Percentiles rank a stretch among this genome's conserved stretches.
Conservation (phyloP, 1,284 basidiomycete species). For the Singerocomus inundabilis region DNA sequence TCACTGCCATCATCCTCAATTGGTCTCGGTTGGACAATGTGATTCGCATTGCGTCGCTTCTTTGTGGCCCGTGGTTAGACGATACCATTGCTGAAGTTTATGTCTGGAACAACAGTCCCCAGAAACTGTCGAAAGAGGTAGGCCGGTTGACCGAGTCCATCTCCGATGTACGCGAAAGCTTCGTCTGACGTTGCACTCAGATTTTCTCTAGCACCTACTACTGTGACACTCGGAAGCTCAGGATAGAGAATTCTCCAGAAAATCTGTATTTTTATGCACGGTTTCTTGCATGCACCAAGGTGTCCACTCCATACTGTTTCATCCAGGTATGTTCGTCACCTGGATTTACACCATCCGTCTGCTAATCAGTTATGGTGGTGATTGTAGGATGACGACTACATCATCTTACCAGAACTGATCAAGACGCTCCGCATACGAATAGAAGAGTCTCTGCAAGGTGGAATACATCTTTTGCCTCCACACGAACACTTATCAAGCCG, state of each 20-base stretch:
- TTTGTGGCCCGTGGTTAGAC: conserved; percentile 51
- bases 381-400: conserved; percentile 65
- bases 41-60: conserved; percentile 47
- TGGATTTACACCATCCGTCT: not conserved
- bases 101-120: conserved; percentile 66
- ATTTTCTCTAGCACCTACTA: conserved; percentile 45
- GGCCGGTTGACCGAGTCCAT: conserved; percentile 12
- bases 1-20: conserved; percentile 60
- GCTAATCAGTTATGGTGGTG: conserved; percentile 1
- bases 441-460: conserved; percentile 22
- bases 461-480: conserved; percentile 57
- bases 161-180: not conserved
- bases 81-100: conserved; percentile 49
- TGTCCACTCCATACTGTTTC: conserved; percentile 56
- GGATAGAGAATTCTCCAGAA: conserved; percentile 54
- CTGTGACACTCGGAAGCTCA: conserved; percentile 46
- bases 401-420: conserved; percentile 57
- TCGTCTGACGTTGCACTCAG: conserved; percentile 29
- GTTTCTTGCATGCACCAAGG: conserved; percentile 56
- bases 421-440: conserved; percentile 46
- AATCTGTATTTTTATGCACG: conserved; percentile 68
- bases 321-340: conserved; percentile 46
- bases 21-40: conserved; percentile 66
- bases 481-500: conserved; percentile 58
- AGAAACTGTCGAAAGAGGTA: conserved; percentile 42